Conservation (phyloP, 768 basidiomycete genomes). For the Russula compacta region DNA sequence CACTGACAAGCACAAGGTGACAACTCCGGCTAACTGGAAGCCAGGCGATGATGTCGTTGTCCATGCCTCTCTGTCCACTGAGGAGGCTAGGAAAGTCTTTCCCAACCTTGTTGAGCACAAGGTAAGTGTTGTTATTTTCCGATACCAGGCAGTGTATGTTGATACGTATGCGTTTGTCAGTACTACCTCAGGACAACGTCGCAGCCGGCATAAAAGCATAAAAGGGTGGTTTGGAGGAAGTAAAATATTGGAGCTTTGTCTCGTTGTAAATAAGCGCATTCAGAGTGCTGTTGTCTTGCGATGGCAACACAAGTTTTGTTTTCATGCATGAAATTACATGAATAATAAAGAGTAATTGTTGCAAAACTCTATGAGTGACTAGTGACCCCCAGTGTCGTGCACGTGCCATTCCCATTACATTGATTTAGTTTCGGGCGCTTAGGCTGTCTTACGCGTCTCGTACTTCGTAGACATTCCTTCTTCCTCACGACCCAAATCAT, state of each 20-base stretch:
- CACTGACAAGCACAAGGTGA: slow-evolving; percentile 75
- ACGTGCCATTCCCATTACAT: not conserved
- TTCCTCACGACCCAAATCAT: slow-evolving; percentile 31
- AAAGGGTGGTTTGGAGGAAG: not conserved
- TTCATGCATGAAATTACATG: not conserved
- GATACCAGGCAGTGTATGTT: not conserved
- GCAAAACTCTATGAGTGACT: no score
- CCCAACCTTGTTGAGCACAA: slow-evolving; percentile 72
- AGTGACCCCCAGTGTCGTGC: not conserved
- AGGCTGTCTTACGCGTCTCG: slow-evolving; percentile 12
- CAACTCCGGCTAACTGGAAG: slow-evolving; percentile 93
- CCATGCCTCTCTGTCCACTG: slow-evolving; percentile 71
- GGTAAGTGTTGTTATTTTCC: slow-evolving; percentile 34
- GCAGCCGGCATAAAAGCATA: slow-evolving; percentile 23
- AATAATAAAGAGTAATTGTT: not conserved
- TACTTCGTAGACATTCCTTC: not conserved
- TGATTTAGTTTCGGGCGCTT: not conserved
- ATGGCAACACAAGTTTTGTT: not conserved
- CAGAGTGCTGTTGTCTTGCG: not conserved
- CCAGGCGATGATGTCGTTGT: slow-evolving; percentile 93
- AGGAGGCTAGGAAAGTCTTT: slow-evolving; percentile 90
- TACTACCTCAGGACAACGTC: slow-evolving; percentile 85
- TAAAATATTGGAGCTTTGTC: slow-evolving; percentile 3
- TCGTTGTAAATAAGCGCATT: not conserved
- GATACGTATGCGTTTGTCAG: slow-evolving; percentile 30